Conservation (phyloP, 1,139 yeast genomes). For the Sugiyamaella novakii region DNA sequence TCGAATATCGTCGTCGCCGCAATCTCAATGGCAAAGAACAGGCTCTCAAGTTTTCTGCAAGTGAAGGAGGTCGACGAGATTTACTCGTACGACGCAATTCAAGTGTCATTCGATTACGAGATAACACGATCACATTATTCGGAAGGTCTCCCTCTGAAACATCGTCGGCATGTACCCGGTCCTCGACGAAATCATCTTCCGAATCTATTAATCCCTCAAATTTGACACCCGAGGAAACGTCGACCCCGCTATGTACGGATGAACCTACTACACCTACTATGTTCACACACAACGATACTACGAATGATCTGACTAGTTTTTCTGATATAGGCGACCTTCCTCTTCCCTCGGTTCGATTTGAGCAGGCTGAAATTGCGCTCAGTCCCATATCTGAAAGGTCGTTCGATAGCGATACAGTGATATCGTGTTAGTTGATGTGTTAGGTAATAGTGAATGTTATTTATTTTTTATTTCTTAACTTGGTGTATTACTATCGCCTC, state of each 20-base stretch:
- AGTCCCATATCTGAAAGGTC: conserved; percentile 33
- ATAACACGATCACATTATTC: conserved; percentile 32
- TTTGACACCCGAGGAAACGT: neutral
- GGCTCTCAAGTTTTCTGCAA: conserved; percentile 21
- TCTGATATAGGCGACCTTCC: conserved; percentile 23
- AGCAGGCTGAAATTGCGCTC: conserved; percentile 22
- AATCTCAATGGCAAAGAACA: conserved; percentile 14
- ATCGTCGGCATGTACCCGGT: conserved; percentile 14
- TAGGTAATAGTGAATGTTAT: neutral
- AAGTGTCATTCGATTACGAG: conserved; percentile 28
- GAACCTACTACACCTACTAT: conserved; percentile 14
- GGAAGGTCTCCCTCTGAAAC: conserved; percentile 23
- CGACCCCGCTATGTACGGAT: neutral
- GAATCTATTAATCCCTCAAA: conserved; percentile 1
- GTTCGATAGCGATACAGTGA: conserved; percentile 22
- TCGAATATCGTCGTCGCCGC: conserved; percentile 7
- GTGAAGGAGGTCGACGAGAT: conserved; percentile 12
- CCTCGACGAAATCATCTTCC: conserved; percentile 15
- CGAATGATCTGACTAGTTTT: conserved; percentile 1
- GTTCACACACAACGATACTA: no score
- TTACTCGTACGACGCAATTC: conserved; percentile 26
- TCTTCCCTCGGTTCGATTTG: conserved; percentile 18
- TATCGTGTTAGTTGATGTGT: conserved; percentile 15
- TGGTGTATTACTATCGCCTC: neutral
- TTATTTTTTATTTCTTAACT: neutral